A percentile compares a stretch with the other conserved stretches of the same genome.
These are phyloP conservation scores for Rhizopus sp. DNA, from an alignment of 371 early-diverging fungal species.

Conservation along the genomic window DNA sequence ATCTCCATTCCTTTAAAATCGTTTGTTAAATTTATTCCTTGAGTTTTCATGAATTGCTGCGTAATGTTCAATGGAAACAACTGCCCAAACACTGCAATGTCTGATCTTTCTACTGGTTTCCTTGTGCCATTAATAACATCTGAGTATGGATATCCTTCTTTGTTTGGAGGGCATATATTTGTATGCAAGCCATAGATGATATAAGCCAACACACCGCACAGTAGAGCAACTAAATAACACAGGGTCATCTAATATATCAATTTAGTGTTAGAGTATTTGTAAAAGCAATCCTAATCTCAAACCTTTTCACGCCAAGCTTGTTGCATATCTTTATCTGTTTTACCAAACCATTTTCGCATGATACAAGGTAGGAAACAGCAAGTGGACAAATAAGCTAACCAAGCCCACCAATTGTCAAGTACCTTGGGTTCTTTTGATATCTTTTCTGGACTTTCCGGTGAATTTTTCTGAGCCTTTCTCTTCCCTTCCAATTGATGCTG, in stretches of 20 bases:
- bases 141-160: slow-evolving; percentile 33
- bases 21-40: slow-evolving; percentile 37
- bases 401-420: slow-evolving; percentile 49
- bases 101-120: slow-evolving; percentile 22
- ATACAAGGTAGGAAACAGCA: slow-evolving; percentile 55
- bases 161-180: slow-evolving; percentile 49
- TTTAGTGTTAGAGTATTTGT: neutral
- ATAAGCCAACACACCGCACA: slow-evolving; percentile 71
- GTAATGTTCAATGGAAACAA: slow-evolving; percentile 38
- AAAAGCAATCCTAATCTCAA: neutral
- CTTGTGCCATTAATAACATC: slow-evolving; percentile 20
- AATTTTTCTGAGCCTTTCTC: slow-evolving; percentile 24
- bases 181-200: slow-evolving; percentile 67
- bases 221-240: slow-evolving; percentile 63
- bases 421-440: slow-evolving; percentile 47
- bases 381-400: slow-evolving; percentile 52
- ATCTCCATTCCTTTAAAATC: slow-evolving; percentile 53
- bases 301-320: slow-evolving; percentile 78
- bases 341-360: slow-evolving; percentile 48
- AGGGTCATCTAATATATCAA: slow-evolving; percentile 52
- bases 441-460: slow-evolving; percentile 21
- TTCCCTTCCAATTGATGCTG: slow-evolving; percentile 27
- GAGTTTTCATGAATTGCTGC: slow-evolving; percentile 33
- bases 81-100: slow-evolving; percentile 51
- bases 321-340: slow-evolving; percentile 48